Percentiles rank a stretch among this genome's conserved stretches.
Conservation (phyloP, 2,329 filamentous ascomycete species). For the Alternaria consortialis region DNA sequence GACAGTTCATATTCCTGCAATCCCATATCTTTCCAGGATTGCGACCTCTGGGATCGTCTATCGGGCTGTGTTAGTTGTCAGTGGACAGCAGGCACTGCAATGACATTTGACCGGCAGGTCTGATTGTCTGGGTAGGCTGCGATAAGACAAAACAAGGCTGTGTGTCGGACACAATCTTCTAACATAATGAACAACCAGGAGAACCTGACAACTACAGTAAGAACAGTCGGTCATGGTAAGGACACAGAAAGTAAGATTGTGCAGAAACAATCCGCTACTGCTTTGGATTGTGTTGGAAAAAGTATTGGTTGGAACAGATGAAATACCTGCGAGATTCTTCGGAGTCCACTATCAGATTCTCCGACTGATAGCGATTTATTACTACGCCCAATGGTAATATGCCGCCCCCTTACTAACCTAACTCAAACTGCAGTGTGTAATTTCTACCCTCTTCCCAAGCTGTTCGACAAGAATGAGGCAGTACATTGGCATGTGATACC, state of each 20-base stretch:
- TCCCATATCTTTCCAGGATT: neutral
- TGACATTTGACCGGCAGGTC: neutral
- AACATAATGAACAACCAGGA: neutral
- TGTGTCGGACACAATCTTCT: neutral
- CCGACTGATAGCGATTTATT: neutral
- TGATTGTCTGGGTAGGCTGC: neutral
- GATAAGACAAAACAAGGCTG: neutral
- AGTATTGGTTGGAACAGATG: neutral
- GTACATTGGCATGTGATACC: slow-evolving; percentile 25
- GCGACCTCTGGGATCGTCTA: neutral
- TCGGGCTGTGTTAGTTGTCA: neutral
- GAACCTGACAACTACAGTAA: neutral
- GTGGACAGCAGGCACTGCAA: neutral
- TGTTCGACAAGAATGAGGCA: slow-evolving; percentile 18
- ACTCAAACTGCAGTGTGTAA: neutral
- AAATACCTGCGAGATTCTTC: neutral
- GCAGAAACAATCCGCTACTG: neutral
- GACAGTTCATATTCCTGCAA: slow-evolving; percentile 19
- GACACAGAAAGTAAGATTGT: neutral
- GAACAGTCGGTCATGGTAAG: neutral
- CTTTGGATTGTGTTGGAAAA: neutral
- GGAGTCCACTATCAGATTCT: neutral
- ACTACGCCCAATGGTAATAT: neutral
- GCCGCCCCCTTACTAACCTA: neutral
- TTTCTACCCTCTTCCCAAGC: neutral